These are phyloP conservation scores for Linderniella brevidens DNA, from an alignment of 257 asterid genomes.

Conservation along the genomic window DNA sequence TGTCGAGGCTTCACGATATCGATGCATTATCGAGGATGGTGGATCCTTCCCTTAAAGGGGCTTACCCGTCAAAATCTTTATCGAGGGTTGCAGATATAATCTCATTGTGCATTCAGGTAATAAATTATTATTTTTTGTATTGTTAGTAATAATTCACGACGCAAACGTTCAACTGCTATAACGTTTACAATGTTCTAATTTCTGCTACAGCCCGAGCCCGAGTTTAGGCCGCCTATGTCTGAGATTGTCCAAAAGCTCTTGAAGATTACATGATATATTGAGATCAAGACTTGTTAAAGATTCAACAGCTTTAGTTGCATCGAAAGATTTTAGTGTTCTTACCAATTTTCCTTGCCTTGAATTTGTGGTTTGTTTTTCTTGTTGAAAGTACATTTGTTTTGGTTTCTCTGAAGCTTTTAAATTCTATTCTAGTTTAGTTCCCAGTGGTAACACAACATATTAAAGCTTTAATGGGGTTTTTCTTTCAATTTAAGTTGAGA, in stretches of 20 bases:
- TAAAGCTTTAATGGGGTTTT: too few species aligned
- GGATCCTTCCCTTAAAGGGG: constrained; percentile 63
- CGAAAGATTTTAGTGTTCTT: too few species aligned
- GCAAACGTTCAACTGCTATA: neutral
- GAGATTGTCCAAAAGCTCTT: constrained; percentile 72
- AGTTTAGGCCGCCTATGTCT: constrained; percentile 89
- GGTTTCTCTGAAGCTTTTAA: too few species aligned
- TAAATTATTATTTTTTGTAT: neutral
- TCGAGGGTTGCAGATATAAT: constrained; percentile 91
- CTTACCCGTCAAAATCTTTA: constrained; percentile 65
- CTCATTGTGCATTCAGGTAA: constrained; percentile 74
- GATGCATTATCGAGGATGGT: constrained; percentile 81
- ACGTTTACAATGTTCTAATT: neutral
- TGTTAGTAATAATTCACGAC: neutral
- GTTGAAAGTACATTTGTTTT: too few species aligned
- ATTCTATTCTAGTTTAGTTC: too few species aligned
- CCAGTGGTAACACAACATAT: too few species aligned
- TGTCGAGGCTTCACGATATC: constrained; percentile 64
- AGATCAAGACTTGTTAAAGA: too few species aligned
- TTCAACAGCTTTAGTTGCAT: too few species aligned
- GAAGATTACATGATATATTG: constrained; percentile 18
- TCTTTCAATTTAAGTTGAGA: too few species aligned
- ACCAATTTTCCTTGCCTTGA: too few species aligned
- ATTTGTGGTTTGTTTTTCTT: too few species aligned
- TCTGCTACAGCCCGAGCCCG: constrained; percentile 59